These are phyloP conservation scores for Rhododendron simsii DNA, from an alignment of 148 eudicot genomes.

Conservation along the genomic window DNA sequence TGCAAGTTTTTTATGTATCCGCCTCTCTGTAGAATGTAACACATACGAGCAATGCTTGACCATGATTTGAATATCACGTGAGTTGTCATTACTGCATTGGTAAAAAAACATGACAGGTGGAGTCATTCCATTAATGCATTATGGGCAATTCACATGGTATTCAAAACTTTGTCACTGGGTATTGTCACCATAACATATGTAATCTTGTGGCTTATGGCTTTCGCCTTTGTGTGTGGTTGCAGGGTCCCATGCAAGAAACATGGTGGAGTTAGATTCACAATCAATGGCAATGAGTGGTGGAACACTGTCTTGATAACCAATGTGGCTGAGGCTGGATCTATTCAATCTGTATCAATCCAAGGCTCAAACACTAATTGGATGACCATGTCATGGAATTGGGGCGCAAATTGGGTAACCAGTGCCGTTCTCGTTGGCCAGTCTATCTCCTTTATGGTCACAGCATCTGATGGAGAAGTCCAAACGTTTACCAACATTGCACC, in stretches of 20 bases:
- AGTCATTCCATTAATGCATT: too few relatives aligned
- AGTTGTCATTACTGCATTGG: too few relatives aligned
- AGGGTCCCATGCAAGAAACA: slow-evolving; percentile 82
- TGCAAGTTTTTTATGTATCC: too few relatives aligned
- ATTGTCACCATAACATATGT: too few relatives aligned
- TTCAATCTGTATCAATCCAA: slow-evolving; percentile 55
- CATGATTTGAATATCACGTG: too few relatives aligned
- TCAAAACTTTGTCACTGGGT: background rate
- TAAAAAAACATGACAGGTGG: too few relatives aligned
- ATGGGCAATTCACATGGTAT: too few relatives aligned
- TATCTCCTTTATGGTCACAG: slow-evolving; percentile 66
- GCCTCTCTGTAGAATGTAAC: too few relatives aligned
- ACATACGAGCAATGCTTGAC: too few relatives aligned
- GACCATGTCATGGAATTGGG: slow-evolving; percentile 90
- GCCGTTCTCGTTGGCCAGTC: slow-evolving; percentile 68
- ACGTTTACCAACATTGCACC: slow-evolving; percentile 41
- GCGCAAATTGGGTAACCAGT: slow-evolving; percentile 85
- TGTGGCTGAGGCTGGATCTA: slow-evolving; percentile 72
- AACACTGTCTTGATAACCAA: slow-evolving; percentile 71
- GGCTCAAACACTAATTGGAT: slow-evolving; percentile 73
- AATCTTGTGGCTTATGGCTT: background rate
- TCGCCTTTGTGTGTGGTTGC: background rate
- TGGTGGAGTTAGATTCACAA: slow-evolving; percentile 81
- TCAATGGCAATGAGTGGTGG: slow-evolving; percentile 78
- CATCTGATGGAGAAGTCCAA: slow-evolving; percentile 51